phyloP scores from a whole-genome alignment of 768 basidiomycete genomes.

The Rhizopogon sp. region DNA sequence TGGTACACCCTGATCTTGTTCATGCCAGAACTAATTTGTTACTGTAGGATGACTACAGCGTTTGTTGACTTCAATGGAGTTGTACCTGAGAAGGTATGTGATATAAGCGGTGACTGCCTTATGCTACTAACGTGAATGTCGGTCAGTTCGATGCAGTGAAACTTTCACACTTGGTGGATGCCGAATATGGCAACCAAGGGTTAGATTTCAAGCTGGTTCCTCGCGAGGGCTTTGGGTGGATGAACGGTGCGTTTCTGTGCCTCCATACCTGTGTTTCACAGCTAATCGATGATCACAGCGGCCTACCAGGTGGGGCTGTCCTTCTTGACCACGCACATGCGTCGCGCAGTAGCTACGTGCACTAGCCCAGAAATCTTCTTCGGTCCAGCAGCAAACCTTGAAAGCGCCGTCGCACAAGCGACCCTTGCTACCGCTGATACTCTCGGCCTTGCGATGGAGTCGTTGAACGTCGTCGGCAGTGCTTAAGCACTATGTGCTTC shows the following conservation, averaged over 20 bases:
- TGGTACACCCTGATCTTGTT: neutral
- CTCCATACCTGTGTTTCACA: neutral
- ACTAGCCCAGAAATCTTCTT: conserved; percentile 92
- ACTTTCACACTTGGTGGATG: conserved; percentile 92
- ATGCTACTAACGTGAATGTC: neutral
- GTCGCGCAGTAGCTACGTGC: conserved; percentile 92
- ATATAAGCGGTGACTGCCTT: neutral
- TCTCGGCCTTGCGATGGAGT: conserved; percentile 62
- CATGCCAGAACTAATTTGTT: conserved; percentile 2
- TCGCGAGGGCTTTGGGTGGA: conserved; percentile 98
- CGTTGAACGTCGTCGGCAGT: conserved; percentile 21
- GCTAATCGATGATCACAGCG: conserved; percentile 39
- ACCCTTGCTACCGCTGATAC: conserved; percentile 44
- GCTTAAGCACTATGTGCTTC: conserved; percentile 10
- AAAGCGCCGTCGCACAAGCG: conserved; percentile 29
- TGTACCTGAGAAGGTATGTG: conserved; percentile 88
- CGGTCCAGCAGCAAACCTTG: conserved; percentile 37
- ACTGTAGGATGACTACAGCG: conserved; percentile 80
- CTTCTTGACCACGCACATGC: conserved; percentile 90
- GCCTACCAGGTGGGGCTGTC: conserved; percentile 96
- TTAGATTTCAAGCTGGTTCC: conserved; percentile 98
- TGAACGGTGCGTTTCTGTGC: conserved; percentile 64
- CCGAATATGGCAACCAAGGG: conserved; percentile 95
- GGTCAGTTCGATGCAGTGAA: conserved; percentile 89
- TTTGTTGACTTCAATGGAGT: conserved; percentile 98